Percentiles rank a stretch among this genome's conserved stretches.
phyloP scores from a whole-genome alignment of 106 monocot species.

The Dioscorea dumetorum region DNA sequence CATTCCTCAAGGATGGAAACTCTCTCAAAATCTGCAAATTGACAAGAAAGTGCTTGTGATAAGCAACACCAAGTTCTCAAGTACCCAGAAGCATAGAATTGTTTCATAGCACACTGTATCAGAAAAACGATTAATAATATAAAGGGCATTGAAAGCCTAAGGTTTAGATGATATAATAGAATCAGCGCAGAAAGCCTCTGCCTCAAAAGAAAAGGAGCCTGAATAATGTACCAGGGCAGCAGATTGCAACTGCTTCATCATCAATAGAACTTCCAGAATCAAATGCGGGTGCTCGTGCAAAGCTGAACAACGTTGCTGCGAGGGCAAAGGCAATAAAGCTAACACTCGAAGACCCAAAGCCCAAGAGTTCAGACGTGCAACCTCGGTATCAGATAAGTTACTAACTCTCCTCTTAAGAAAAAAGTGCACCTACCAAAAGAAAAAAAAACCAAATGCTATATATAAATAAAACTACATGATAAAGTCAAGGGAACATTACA shows the following conservation, averaged over 20 bases:
- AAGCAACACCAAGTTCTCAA: no score
- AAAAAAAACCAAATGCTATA: neutral
- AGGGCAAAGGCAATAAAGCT: slow-evolving; percentile 70
- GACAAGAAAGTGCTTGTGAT: neutral
- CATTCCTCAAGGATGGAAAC: slow-evolving; percentile 82
- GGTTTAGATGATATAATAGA: no score
- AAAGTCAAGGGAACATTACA: no score
- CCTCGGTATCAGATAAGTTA: slow-evolving; percentile 58
- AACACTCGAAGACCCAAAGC: slow-evolving; percentile 87
- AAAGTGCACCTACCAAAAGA: slow-evolving; percentile 87
- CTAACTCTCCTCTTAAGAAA: slow-evolving; percentile 81
- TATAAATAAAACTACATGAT: no score
- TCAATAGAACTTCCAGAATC: slow-evolving; percentile 91
- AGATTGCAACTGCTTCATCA: slow-evolving; percentile 96
- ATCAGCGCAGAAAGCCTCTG: no score
- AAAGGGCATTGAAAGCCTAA: no score
- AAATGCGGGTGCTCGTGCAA: slow-evolving; percentile 92
- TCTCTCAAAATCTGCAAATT: slow-evolving; percentile 74
- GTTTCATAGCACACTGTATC: no score
- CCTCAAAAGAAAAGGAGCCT: no score
- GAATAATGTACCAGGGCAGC: slow-evolving; percentile 64
- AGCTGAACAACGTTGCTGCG: slow-evolving; percentile 85
- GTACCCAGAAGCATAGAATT: no score
- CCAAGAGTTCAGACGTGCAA: slow-evolving; percentile 80
- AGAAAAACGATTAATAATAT: no score